Base-by-base conservation (phyloP, 2,329 filamentous ascomycete species). In the Penicillium sp. region DNA sequence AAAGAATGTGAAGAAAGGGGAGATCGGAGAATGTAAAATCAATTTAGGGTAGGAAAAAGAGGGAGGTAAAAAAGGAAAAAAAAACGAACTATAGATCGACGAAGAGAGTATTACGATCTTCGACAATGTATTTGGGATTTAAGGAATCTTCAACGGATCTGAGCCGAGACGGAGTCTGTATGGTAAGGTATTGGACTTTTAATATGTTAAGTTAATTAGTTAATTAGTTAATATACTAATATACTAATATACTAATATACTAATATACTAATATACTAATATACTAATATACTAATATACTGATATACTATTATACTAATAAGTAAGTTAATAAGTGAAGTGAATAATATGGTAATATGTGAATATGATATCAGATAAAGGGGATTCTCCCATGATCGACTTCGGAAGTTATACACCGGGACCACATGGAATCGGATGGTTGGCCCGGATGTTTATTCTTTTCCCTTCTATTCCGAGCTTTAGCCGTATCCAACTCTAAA, bases 101-200 rank as follows among this genome's bases (percentile, higher is more conserved):
- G 46, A 40, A 26, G 52, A 26, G 52, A 47, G 51, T 47, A 63
- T 65, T 65, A 55, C 55, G 61, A 64, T 64, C 62, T 64, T 55
- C 62, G 30, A 33, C n/a, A n/a, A n/a, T n/a, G 57, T 59, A 63
- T 60, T 59, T 59, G 55, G 53, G 26, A 55, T 57, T 67, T 60
- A 65, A 37, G 63, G 66, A 69, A 65, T 64, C 62, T 65, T 63
- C 66, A 68, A 62, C 53, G 60, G 57, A 64, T 64, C 64, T 61
- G 38, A 58, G 43, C 51, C 30, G 30, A 53, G 22, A n/a, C n/a
- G n/a, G n/a, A 22, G 22, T 22, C 22, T 4, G 22, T 22, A 22
- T 22, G 22, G 22, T 22, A 22, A 22, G 22, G 22, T 22, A 22
- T 22, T 22, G 22, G 22, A 22, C 3, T 22, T 22, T 22, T 22